Conservation (phyloP, 1,139 yeast species). For the Debaryomycetaceae sp. region DNA sequence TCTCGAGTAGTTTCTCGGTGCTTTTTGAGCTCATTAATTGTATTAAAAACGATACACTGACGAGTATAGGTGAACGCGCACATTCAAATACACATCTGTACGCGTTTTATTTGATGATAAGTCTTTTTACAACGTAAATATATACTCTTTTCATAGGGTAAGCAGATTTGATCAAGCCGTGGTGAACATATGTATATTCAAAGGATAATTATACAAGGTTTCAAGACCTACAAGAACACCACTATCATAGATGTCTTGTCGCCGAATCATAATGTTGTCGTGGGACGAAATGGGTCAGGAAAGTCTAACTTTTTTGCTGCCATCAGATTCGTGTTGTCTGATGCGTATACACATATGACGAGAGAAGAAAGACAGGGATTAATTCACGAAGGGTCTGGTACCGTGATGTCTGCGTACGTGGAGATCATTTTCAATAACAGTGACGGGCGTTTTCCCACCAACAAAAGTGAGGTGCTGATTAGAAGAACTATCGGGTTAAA, state of each 20-base stretch:
- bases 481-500: conserved; percentile 89
- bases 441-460: conserved; percentile 71
- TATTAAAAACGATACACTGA: too few species aligned
- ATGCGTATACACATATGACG: conserved; percentile 84
- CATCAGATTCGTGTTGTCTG: conserved; percentile 85
- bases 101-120: not conserved
- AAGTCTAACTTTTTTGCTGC: conserved; percentile 96
- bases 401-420: conserved; percentile 90
- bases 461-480: conserved; percentile 64
- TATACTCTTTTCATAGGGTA: not conserved
- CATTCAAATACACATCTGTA: not conserved
- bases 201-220: conserved; percentile 76
- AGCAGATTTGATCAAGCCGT: not conserved
- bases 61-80: not conserved
- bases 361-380: conserved; percentile 86
- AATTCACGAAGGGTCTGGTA: conserved; percentile 88
- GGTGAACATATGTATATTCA: conserved; percentile 34
- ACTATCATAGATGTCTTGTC: conserved; percentile 75
- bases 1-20: too few species aligned
- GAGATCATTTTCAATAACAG: conserved; percentile 83
- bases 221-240: conserved; percentile 87
- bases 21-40: too few species aligned
- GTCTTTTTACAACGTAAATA: not conserved
- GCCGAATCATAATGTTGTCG: conserved; percentile 83
- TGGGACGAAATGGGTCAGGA: conserved; percentile 96